Percentiles rank a stretch among this genome's conserved stretches.
Conservation (phyloP, 108 stramenopile species). For the Tribonema minus region DNA sequence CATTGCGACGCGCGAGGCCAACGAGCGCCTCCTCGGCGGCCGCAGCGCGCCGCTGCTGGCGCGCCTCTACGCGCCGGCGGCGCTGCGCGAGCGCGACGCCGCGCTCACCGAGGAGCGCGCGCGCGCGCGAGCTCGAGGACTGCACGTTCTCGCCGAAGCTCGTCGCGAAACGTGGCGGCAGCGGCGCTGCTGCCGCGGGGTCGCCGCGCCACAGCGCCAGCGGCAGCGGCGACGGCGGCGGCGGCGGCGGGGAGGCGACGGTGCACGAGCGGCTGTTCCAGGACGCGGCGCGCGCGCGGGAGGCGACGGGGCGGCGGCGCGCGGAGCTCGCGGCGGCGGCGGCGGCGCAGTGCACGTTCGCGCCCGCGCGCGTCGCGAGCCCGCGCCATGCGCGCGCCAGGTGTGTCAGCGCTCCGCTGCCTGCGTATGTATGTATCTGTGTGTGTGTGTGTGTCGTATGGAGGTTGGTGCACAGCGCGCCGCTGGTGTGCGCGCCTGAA, state of each 20-base stretch:
- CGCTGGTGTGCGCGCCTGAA: too few relatives aligned
- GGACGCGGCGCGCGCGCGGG: background rate
- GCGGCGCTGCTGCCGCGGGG: too few relatives aligned
- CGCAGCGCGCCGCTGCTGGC: background rate
- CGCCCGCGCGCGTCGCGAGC: background rate
- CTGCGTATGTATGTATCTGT: too few relatives aligned
- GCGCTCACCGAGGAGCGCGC: background rate
- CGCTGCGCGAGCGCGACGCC: background rate
- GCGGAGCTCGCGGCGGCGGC: background rate
- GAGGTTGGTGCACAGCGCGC: too few relatives aligned
- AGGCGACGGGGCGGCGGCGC: background rate
- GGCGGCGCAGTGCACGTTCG: background rate
- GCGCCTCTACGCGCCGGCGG: background rate
- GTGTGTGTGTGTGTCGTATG: too few relatives aligned
- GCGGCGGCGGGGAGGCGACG: background rate
- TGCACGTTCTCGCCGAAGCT: background rate
- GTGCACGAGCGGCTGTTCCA: background rate
- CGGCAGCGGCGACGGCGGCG: background rate
- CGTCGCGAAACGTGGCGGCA: too few relatives aligned
- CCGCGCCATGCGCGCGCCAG: background rate
- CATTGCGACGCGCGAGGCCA: background rate
- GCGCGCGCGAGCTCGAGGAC: background rate
- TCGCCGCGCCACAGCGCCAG: too few relatives aligned
- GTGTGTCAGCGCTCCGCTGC: too few relatives aligned
- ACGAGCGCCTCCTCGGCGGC: background rate